phyloP scores from a whole-genome alignment of 1,284 basidiomycete species.

The Fomitopsis pinicola region DNA sequence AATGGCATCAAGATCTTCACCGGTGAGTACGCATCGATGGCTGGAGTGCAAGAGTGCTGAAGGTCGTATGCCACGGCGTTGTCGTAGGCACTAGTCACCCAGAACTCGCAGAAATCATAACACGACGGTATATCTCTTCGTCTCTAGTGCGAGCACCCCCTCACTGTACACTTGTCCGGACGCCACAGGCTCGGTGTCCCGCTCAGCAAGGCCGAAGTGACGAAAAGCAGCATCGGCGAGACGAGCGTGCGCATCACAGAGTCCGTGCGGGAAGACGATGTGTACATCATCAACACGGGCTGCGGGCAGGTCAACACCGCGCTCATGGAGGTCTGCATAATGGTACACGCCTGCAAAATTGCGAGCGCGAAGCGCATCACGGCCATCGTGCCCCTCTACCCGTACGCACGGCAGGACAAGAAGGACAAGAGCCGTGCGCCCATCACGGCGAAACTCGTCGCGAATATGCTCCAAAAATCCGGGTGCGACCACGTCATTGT shows the following conservation, averaged over 20 bases:
- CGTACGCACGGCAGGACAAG: conserved; percentile 96
- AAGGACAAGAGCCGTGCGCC: conserved; percentile 99
- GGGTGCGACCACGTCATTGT: conserved; percentile 99
- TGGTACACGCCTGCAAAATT: conserved; percentile 99
- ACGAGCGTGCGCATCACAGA: conserved; percentile 90
- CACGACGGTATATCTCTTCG: conserved; percentile 64
- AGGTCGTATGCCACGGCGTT: conserved; percentile 2
- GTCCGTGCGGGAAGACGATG: conserved; percentile 97
- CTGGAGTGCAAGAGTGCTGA: conserved; percentile 4
- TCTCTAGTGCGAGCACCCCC: background rate
- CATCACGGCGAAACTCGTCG: conserved; percentile 97
- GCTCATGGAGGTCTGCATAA: conserved; percentile 96
- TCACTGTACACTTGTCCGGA: conserved; percentile 6
- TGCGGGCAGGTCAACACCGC: conserved; percentile 85
- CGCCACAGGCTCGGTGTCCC: conserved; percentile 75
- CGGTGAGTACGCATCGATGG: conserved; percentile 48
- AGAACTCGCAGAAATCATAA: conserved; percentile 91
- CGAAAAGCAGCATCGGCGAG: conserved; percentile 89
- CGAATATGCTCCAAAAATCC: conserved; percentile 97
- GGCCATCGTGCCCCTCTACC: conserved; percentile 93
- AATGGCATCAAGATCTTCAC: conserved; percentile 90
- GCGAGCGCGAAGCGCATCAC: conserved; percentile 95
- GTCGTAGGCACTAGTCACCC: conserved; percentile 86
- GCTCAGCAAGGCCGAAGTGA: conserved; percentile 81
- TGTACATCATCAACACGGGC: conserved; percentile 98